Percentiles rank a stretch among this genome's conserved stretches.
Conservation (phyloP, 352 stramenopile species). For the Pythium aphanidermatum region DNA sequence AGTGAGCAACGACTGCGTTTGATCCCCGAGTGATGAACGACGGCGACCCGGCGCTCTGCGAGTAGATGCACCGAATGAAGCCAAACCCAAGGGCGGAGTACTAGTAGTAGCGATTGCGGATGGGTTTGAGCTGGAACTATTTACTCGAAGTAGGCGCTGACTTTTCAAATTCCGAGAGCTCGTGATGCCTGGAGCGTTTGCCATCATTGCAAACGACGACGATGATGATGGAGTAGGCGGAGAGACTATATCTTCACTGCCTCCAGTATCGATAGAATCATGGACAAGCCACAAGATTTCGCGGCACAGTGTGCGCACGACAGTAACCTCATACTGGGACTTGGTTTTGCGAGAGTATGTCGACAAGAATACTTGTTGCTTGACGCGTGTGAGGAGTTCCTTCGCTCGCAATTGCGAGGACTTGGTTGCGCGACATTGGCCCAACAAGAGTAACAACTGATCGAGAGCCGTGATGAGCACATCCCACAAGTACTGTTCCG, state of each 20-base stretch:
- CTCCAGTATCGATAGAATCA: background rate
- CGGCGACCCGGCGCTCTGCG: constrained; percentile 4
- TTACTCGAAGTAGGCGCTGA: constrained; percentile 1
- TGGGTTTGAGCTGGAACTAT: background rate
- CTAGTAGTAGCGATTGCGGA: background rate
- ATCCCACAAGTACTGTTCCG: constrained; percentile 11
- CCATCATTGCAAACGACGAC: background rate
- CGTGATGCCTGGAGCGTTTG: constrained; percentile 1
- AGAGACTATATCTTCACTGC: background rate
- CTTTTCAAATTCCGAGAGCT: constrained; percentile 2
- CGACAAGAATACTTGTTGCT: constrained; percentile 13
- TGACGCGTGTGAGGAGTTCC: background rate
- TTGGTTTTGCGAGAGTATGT: constrained; percentile 9
- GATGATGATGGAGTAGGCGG: background rate
- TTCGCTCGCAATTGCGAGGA: background rate
- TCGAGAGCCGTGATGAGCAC: constrained; percentile 14
- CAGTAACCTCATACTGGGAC: background rate
- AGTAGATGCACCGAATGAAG: constrained; percentile 3
- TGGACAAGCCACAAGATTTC: constrained; percentile 12
- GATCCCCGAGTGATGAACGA: background rate
- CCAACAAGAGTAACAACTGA: constrained; percentile 10
- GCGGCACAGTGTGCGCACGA: constrained; percentile 7
- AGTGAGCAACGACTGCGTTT: constrained; percentile 17
- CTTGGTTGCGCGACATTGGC: constrained; percentile 2
- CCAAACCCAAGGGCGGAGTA: background rate